A percentile compares a stretch with the other conserved stretches of the same genome.
Evolutionary conservation across 163 green algal species (phyloP).

Genomic region (Coccomyxa subellipsoidea): DNA sequence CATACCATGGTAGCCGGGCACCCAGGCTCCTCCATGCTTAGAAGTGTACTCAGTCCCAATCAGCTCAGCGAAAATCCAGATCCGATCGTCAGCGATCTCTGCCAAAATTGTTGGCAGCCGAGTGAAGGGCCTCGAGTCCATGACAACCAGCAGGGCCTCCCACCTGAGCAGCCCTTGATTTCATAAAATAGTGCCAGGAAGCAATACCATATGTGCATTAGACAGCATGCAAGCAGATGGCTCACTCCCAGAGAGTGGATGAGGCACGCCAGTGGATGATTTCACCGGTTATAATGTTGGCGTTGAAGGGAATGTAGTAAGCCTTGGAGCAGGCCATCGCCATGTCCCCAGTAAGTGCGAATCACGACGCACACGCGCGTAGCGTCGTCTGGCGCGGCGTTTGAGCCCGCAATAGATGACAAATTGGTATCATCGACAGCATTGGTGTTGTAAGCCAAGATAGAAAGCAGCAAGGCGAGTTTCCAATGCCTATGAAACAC

Average conservation of each 20-base stretch:
- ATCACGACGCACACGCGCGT: slow-evolving; percentile 67
- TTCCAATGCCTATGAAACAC: background rate
- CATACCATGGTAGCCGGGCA: slow-evolving; percentile 23
- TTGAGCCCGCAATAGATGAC: background rate
- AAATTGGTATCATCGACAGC: background rate
- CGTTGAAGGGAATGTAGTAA: slow-evolving; percentile 22
- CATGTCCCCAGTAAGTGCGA: slow-evolving; percentile 75
- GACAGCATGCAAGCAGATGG: background rate
- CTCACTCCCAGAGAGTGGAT: slow-evolving; percentile 52
- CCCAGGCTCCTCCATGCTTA: slow-evolving; percentile 31
- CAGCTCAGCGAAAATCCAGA: slow-evolving; percentile 79
- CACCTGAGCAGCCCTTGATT: slow-evolving; percentile 47
- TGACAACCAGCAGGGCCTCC: slow-evolving; percentile 69
- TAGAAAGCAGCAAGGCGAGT: background rate
- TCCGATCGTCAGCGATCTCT: slow-evolving; percentile 57
- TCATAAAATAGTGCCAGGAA: background rate
- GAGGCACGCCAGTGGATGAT: slow-evolving; percentile 39
- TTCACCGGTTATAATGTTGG: background rate
- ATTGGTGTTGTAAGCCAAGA: background rate
- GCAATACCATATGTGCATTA: background rate
- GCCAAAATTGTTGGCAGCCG: slow-evolving; percentile 66
- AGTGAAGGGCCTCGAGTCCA: slow-evolving; percentile 70
- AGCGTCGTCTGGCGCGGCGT: background rate
- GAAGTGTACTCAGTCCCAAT: slow-evolving; percentile 45
- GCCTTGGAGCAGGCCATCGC: slow-evolving; percentile 34